Evolutionary conservation across 164 flowering plant species (phyloP).

Genomic region (Chimonanthus salicifolius): DNA sequence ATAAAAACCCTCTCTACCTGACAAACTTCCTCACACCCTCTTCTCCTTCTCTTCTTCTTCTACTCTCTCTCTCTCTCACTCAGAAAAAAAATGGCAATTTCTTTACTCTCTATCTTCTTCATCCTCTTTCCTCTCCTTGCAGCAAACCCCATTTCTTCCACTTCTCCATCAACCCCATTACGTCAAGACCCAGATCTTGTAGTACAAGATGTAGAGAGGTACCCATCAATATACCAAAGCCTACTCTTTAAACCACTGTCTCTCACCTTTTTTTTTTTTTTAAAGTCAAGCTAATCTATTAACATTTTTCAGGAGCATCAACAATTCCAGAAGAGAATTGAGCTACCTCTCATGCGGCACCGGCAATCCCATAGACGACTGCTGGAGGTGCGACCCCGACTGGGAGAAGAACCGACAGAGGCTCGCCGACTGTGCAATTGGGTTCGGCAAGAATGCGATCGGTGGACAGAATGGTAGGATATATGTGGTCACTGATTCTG

Average conservation of each 20-base stretch:
- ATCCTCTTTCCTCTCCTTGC: slow-evolving; percentile 17
- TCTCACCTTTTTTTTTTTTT: neutral
- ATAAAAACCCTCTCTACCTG: slow-evolving; percentile 16
- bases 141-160: slow-evolving; percentile 23
- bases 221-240: neutral
- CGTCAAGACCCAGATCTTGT: slow-evolving; percentile 49
- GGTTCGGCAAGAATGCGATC: slow-evolving; percentile 72
- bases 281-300: too few species aligned
- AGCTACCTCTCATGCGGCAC: slow-evolving; percentile 53
- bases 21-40: neutral
- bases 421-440: slow-evolving; percentile 69
- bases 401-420: slow-evolving; percentile 64
- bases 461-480: slow-evolving; percentile 68
- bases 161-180: slow-evolving; percentile 17
- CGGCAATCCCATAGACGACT: slow-evolving; percentile 80
- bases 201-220: slow-evolving; percentile 63
- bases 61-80: neutral
- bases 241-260: neutral
- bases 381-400: slow-evolving; percentile 77
- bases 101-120: slow-evolving; percentile 1
- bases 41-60: neutral
- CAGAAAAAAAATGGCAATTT: slow-evolving; percentile 21
- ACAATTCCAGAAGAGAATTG: slow-evolving; percentile 47
- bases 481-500: slow-evolving; percentile 61
- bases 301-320: slow-evolving; percentile 39